A percentile compares a stretch with the other conserved stretches of the same genome.
Conservation (phyloP, 2,329 filamentous ascomycete species). For the Intubia oerlemansii region DNA sequence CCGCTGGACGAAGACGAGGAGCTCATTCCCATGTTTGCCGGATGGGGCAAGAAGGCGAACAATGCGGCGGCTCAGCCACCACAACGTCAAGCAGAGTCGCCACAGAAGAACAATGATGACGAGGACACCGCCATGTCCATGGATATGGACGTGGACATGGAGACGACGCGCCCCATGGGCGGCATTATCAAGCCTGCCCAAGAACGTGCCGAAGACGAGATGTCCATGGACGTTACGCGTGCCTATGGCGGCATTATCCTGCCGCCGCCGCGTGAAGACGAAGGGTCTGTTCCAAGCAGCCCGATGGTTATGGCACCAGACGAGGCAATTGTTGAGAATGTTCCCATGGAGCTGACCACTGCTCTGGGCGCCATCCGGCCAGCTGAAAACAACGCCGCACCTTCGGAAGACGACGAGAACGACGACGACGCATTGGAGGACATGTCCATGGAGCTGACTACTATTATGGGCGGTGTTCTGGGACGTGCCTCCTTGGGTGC, state of each 20-base stretch:
- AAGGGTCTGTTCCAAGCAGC: slow-evolving; percentile 9
- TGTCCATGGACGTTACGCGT: slow-evolving; percentile 88
- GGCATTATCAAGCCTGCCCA: slow-evolving; percentile 15
- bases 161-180: slow-evolving; percentile 26
- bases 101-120: slow-evolving; percentile 8
- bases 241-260: slow-evolving; percentile 61
- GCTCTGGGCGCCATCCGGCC: slow-evolving; percentile 49
- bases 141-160: slow-evolving; percentile 23
- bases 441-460: slow-evolving; percentile 62
- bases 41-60: slow-evolving; percentile 42
- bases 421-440: slow-evolving; percentile 34
- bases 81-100: slow-evolving; percentile 9
- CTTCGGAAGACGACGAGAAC: slow-evolving; percentile 15
- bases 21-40: slow-evolving; percentile 50
- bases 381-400: slow-evolving; percentile 12
- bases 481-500: slow-evolving; percentile 4
- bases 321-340: slow-evolving; percentile 29
- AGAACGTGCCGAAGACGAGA: slow-evolving; percentile 24
- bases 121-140: slow-evolving; percentile 20
- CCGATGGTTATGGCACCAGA: slow-evolving; percentile 15
- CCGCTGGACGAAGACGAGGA: slow-evolving; percentile 46
- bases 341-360: slow-evolving; percentile 60
- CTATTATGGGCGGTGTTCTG: slow-evolving; percentile 37
- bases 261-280: slow-evolving; percentile 11
- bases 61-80: not conserved